phyloP scores from a whole-genome alignment of 805 yeast species.

The Candida khao-thaluensis region DNA sequence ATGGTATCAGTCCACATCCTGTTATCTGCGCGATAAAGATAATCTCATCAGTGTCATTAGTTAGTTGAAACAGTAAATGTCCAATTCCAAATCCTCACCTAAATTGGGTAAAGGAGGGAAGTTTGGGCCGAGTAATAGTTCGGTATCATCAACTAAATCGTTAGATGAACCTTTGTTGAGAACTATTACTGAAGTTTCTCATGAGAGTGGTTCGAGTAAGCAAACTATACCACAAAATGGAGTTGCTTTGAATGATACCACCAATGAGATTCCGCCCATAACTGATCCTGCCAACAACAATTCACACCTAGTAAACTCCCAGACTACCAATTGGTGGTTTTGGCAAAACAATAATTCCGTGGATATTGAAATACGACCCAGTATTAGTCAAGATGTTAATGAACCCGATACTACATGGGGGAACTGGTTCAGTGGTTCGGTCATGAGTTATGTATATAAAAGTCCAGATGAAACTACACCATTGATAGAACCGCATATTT shows the following conservation, averaged over 20 bases:
- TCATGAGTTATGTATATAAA: conserved; percentile 2
- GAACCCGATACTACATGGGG: too few relatives aligned
- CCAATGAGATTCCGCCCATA: too few relatives aligned
- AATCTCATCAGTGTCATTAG: neutral
- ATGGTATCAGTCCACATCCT: conserved; percentile 14
- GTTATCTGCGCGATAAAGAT: conserved; percentile 3
- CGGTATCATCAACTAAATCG: neutral
- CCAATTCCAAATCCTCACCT: neutral
- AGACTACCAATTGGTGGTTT: conserved; percentile 9
- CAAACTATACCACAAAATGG: too few relatives aligned
- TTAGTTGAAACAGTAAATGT: neutral
- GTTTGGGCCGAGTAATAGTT: neutral
- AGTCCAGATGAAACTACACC: conserved; percentile 10
- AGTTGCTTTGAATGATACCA: too few relatives aligned
- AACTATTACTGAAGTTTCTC: conserved; percentile 8
- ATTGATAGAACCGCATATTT: neutral
- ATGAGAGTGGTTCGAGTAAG: conserved; percentile 5
- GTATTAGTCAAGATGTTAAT: too few relatives aligned
- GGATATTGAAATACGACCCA: conserved; percentile 3
- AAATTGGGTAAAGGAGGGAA: neutral
- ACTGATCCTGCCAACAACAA: too few relatives aligned
- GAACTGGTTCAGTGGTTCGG: conserved; percentile 6
- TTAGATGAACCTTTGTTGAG: neutral
- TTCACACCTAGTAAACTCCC: too few relatives aligned
- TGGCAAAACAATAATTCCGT: neutral